phyloP scores from a whole-genome alignment of 805 yeast species.

The Hanseniaspora meyeri region DNA sequence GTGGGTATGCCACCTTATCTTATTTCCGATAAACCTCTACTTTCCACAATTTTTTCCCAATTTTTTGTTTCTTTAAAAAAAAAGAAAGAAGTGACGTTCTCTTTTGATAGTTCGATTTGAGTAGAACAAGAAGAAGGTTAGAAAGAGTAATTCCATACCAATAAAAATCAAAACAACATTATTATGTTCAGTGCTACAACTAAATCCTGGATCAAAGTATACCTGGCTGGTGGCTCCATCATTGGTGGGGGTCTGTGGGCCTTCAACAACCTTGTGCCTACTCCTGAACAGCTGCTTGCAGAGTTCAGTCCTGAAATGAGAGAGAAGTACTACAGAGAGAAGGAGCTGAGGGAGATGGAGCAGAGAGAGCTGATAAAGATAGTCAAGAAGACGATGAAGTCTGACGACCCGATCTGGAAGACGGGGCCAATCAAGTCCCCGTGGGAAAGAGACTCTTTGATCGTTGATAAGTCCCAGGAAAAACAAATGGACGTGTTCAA shows the following conservation, averaged over 20 bases:
- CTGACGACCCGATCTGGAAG: conserved; percentile 73
- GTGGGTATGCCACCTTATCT: no score
- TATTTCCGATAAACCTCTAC: no score
- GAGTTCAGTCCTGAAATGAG: conserved; percentile 72
- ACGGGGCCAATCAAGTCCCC: conserved; percentile 61
- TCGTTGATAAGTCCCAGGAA: conserved; percentile 31
- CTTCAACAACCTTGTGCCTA: conserved; percentile 66
- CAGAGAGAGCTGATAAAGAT: conserved; percentile 59
- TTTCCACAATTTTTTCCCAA: no score
- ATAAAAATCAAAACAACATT: background rate
- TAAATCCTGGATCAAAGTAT: conserved; percentile 40
- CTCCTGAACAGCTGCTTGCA: conserved; percentile 67
- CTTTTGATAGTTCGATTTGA: no score
- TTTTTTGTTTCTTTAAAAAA: no score
- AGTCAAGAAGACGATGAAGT: conserved; percentile 48
- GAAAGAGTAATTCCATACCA: no score
- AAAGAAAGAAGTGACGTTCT: no score
- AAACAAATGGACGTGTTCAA: conserved; percentile 35
- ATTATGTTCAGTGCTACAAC: conserved; percentile 2
- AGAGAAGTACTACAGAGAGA: conserved; percentile 57
- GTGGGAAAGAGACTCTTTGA: conserved; percentile 35
- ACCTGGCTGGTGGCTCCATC: conserved; percentile 50
- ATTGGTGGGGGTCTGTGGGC: conserved; percentile 61
- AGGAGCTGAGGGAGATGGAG: conserved; percentile 49
- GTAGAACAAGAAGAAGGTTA: no score